A percentile compares a stretch with the other conserved stretches of the same genome.
These are phyloP conservation scores for Apiotrichum domesticum DNA, from an alignment of 1,284 basidiomycete genomes.

Conservation along the genomic window DNA sequence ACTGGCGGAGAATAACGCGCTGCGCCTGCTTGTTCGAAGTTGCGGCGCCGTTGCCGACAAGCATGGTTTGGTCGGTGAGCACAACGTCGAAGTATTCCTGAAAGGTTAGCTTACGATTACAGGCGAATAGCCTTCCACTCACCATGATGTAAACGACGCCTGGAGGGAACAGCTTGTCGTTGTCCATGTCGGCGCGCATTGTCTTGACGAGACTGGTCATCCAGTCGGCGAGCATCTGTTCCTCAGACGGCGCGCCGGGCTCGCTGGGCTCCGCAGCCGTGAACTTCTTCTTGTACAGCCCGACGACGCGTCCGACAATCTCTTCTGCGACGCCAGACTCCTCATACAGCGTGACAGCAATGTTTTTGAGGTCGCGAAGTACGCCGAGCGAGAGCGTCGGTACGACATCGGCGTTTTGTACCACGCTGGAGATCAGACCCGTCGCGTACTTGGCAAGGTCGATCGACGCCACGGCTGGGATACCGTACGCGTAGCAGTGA, in stretches of 20 bases:
- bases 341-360: slow-evolving; percentile 48
- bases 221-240: slow-evolving; percentile 41
- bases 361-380: slow-evolving; percentile 50
- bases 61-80: slow-evolving; percentile 26
- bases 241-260: slow-evolving; percentile 13
- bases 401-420: slow-evolving; percentile 45
- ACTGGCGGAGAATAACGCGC: slow-evolving; percentile 47
- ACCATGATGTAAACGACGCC: slow-evolving; percentile 41
- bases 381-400: slow-evolving; percentile 48
- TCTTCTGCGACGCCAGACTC: slow-evolving; percentile 49
- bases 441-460: slow-evolving; percentile 48
- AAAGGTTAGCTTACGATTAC: neutral
- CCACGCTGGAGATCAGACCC: slow-evolving; percentile 49
- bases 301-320: slow-evolving; percentile 49
- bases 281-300: slow-evolving; percentile 30
- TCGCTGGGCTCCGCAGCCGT: neutral
- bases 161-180: slow-evolving; percentile 48
- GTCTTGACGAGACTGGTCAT: slow-evolving; percentile 47
- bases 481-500: slow-evolving; percentile 49
- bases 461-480: slow-evolving; percentile 47
- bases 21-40: slow-evolving; percentile 40
- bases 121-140: slow-evolving; percentile 3
- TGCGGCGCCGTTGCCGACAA: neutral
- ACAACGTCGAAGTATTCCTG: slow-evolving; percentile 47
- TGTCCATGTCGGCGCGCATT: slow-evolving; percentile 48